These are phyloP conservation scores for Spathaspora girioi DNA, from an alignment of 805 yeast species.

Conservation along the genomic window DNA sequence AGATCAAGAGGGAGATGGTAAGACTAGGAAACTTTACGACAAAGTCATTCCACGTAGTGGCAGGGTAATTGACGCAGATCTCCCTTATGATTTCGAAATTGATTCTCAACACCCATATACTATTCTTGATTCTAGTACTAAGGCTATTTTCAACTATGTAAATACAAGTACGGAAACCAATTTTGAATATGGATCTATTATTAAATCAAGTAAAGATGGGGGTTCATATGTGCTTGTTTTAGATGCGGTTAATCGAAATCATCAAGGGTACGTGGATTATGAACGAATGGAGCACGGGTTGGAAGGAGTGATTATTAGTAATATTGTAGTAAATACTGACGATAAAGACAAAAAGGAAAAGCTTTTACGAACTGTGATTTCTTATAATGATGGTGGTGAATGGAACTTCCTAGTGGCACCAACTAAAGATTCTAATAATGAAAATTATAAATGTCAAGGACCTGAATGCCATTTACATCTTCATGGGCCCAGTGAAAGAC, in stretches of 20 bases:
- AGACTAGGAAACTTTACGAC: conserved; percentile 45
- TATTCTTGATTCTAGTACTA: conserved; percentile 65
- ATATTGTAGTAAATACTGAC: conserved; percentile 43
- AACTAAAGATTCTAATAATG: conserved; percentile 54
- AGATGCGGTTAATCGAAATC: conserved; percentile 70
- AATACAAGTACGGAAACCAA: conserved; percentile 55
- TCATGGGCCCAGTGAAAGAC: conserved; percentile 81
- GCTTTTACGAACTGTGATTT: conserved; percentile 60
- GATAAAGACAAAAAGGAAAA: conserved; percentile 37
- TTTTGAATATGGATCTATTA: conserved; percentile 69
- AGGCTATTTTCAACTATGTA: conserved; percentile 77
- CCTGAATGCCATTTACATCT: conserved; percentile 71
- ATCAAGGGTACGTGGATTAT: conserved; percentile 77
- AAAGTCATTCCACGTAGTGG: conserved; percentile 78
- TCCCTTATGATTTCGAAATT: conserved; percentile 63
- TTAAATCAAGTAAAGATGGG: conserved; percentile 90
- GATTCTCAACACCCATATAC: conserved; percentile 49
- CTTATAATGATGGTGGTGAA: conserved; percentile 88
- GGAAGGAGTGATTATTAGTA: conserved; percentile 75
- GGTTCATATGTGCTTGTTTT: conserved; percentile 73
- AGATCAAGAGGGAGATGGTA: conserved; percentile 21
- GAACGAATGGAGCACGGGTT: conserved; percentile 59
- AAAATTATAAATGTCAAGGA: conserved; percentile 50
- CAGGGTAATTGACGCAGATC: conserved; percentile 70
- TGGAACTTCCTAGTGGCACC: conserved; percentile 81